Conservation (phyloP, 306 rosid genomes). For the Quercus robur region DNA sequence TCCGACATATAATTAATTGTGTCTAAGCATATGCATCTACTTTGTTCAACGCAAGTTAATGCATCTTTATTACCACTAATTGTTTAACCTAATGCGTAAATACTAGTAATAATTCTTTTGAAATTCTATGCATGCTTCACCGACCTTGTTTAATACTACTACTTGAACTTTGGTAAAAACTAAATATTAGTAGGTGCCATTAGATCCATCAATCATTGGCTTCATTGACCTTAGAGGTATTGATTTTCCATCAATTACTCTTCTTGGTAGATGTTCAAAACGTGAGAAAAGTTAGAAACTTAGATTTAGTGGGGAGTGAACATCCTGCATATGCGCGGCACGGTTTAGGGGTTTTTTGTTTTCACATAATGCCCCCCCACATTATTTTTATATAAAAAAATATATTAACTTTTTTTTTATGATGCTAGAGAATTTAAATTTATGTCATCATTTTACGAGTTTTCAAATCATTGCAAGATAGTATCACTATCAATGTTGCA, state of each 20-base stretch:
- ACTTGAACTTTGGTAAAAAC: neutral
- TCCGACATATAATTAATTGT: slow-evolving; percentile 38
- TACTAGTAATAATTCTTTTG: neutral
- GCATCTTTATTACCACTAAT: slow-evolving; percentile 26
- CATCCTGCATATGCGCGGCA: neutral
- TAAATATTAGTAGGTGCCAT: neutral
- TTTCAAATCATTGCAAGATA: no score
- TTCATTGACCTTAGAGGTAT: neutral
- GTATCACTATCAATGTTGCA: no score
- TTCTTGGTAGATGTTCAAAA: neutral
- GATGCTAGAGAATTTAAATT: no score
- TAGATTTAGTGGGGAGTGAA: neutral
- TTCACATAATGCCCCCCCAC: neutral
- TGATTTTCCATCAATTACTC: neutral
- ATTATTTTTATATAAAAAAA: neutral
- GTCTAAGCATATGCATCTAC: slow-evolving; percentile 38
- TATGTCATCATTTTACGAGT: no score
- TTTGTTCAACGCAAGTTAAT: slow-evolving; percentile 29
- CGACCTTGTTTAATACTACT: neutral
- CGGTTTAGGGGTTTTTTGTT: neutral
- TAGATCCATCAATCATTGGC: slow-evolving; percentile 11
- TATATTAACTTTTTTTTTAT: no score
- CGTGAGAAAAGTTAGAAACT: neutral
- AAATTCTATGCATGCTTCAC: neutral
- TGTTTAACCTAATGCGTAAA: slow-evolving; percentile 9